Base-by-base conservation (phyloP, 192 early-diverging fungal species). In the Chytriomyces sp. region DNA sequence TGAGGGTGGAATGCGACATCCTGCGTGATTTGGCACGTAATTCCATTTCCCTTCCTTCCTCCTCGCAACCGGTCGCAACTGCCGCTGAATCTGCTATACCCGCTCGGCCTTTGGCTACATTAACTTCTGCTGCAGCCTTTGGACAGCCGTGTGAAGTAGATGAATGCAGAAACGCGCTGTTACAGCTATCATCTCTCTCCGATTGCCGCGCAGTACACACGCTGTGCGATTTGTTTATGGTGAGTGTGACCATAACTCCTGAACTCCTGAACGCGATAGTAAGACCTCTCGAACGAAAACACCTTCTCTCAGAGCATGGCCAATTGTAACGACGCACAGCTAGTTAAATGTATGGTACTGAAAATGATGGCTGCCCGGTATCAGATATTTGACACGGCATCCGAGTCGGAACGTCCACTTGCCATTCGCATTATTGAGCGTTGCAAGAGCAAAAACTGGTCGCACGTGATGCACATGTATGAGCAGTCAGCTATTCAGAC, bases 81-180 rank as follows among this genome's bases (percentile, higher is more conserved):
- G n/a, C n/a, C n/a, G n/a, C n/a, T n/a, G n/a, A n/a, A n/a, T n/a
- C n/a, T n/a, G n/a, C n/a, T n/a, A n/a, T n/a, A n/a, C n/a, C n/a
- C n/a, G n/a, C n/a, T n/a, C n/a, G n/a, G n/a, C n/a, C n/a, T n/a
- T n/a, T n/a, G n/a, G n/a, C n/a, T n/a, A n/a, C n/a, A n/a, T n/a
- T n/a, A n/a, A n/a, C n/a, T n/a, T n/a, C n/a, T n/a, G n/a, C n/a
- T n/a, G n/a, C n/a, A n/a, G 22, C 44, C 22, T 49, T 49, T 22
- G 44, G 44, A 14, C 56, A 57, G 5, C 68, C 57, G 26, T 32
- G 30, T 39, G 68, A 70, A 70, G 22, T 30, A 12, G 68, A 70
- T 17, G 39, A 33, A 26, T n/a, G 41, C 22, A 22, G 37, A 30
- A 39, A 52, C 17, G 68, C 54, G 7, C 56, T 70, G n/a, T 17